phyloP scores from a whole-genome alignment of 225 moss, liverwort and hornwort genomes.

The Marchantia polymorpha region DNA sequence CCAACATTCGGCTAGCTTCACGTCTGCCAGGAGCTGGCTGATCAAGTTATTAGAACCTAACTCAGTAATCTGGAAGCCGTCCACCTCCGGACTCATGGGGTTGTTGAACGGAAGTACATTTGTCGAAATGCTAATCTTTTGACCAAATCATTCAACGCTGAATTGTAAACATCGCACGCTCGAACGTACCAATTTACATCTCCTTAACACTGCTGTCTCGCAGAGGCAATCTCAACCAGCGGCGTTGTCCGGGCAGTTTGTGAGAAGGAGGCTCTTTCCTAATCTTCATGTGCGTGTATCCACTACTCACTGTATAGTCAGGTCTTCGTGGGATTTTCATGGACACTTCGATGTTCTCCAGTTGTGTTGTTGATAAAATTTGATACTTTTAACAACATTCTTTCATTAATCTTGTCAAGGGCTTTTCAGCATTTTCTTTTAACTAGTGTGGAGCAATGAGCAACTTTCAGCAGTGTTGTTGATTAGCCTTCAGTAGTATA shows the following conservation, averaged over 20 bases:
- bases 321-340: background rate
- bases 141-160: too few relatives aligned
- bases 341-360: background rate
- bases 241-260: background rate
- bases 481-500: too few relatives aligned
- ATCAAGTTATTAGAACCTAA: too few relatives aligned
- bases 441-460: background rate
- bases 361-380: background rate
- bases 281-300: constrained; percentile 8
- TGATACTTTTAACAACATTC: background rate
- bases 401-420: background rate
- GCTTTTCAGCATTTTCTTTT: background rate
- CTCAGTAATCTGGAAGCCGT: too few relatives aligned
- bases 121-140: too few relatives aligned
- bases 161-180: too few relatives aligned
- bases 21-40: too few relatives aligned
- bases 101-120: too few relatives aligned
- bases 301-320: background rate
- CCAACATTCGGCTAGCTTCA: too few relatives aligned
- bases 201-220: background rate
- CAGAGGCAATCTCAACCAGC: constrained; percentile 11
- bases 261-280: constrained; percentile 21
- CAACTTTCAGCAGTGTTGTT: too few relatives aligned
- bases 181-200: too few relatives aligned
- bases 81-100: too few relatives aligned